These are phyloP conservation scores for Trametes pubescens DNA, from an alignment of 1,284 basidiomycete species.

Conservation along the genomic window DNA sequence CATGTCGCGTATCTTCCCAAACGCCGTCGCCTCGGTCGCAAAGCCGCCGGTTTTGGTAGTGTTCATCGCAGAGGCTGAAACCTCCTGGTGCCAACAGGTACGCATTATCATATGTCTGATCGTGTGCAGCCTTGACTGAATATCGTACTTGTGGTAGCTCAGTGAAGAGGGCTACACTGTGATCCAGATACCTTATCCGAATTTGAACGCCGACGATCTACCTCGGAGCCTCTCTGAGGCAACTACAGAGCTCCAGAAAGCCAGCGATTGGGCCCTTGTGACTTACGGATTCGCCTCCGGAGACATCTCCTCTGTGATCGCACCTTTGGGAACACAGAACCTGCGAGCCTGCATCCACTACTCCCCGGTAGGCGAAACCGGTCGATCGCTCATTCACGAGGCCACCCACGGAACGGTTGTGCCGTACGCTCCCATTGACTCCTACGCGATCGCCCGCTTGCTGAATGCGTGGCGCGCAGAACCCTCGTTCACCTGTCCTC, in stretches of 20 bases:
- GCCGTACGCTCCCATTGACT: conserved; percentile 39
- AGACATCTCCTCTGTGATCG: conserved; percentile 33
- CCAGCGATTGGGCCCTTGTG: conserved; percentile 47
- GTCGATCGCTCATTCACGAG: conserved; percentile 42
- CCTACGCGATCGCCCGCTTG: conserved; percentile 10
- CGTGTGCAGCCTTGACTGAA: conserved; percentile 10
- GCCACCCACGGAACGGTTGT: conserved; percentile 37
- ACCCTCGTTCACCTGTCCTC: conserved; percentile 50
- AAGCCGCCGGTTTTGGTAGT: conserved; percentile 42
- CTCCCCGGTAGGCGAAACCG: conserved; percentile 42
- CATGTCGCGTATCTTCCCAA: conserved; percentile 35
- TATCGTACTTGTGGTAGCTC: conserved; percentile 40
- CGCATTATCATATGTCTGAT: background rate
- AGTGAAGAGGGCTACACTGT: conserved; percentile 55
- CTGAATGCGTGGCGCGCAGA: conserved; percentile 34
- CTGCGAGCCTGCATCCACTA: conserved; percentile 50
- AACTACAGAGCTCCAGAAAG: conserved; percentile 17
- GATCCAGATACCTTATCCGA: conserved; percentile 45
- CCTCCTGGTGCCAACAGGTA: conserved; percentile 52
- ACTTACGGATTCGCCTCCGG: conserved; percentile 48
- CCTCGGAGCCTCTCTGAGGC: conserved; percentile 28
- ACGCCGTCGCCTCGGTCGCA: conserved; percentile 40
- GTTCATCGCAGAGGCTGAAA: conserved; percentile 41
- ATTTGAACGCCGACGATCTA: conserved; percentile 30
- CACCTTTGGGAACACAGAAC: conserved; percentile 30